phyloP scores from a whole-genome alignment of 1,139 yeast genomes.

The Citeromyces hawaiiensis region DNA sequence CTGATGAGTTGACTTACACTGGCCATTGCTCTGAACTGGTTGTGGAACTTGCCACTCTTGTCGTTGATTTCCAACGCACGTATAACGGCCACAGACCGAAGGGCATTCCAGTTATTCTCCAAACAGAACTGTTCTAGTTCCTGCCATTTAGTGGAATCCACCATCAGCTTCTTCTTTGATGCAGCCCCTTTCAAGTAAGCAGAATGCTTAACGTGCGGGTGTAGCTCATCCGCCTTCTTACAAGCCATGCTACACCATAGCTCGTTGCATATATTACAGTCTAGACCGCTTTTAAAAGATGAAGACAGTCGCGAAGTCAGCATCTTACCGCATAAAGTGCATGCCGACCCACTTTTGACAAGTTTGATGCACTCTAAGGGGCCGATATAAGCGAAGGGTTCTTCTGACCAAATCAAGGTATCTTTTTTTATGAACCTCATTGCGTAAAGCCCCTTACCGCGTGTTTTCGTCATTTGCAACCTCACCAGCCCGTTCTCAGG shows the following conservation, averaged over 20 bases:
- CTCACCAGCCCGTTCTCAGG: constrained; percentile 27
- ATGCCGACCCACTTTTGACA: constrained; percentile 56
- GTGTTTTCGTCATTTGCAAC: constrained; percentile 23
- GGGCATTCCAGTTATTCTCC: constrained; percentile 56
- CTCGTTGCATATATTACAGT: constrained; percentile 54
- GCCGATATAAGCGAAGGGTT: constrained; percentile 56
- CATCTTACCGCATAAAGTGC: constrained; percentile 67
- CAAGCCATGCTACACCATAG: constrained; percentile 66
- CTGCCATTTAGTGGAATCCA: constrained; percentile 36
- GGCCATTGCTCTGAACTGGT: constrained; percentile 52
- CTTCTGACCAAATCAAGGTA: constrained; percentile 42
- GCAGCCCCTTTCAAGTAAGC: constrained; percentile 1
- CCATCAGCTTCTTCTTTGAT: constrained; percentile 6
- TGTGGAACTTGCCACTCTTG: constrained; percentile 23
- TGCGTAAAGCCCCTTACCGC: constrained; percentile 15
- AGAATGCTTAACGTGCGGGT: constrained; percentile 44
- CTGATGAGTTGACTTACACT: constrained; percentile 56
- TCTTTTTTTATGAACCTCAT: constrained; percentile 18
- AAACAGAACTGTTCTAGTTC: constrained; percentile 48
- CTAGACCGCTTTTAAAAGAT: constrained; percentile 36
- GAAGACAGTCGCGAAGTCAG: constrained; percentile 20
- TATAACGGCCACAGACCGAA: constrained; percentile 49
- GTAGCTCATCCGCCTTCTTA: constrained; percentile 38
- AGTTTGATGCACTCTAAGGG: constrained; percentile 56
- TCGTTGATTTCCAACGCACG: constrained; percentile 35